phyloP scores from a whole-genome alignment of 2,329 filamentous ascomycete genomes.

The Colletotrichum sp. region DNA sequence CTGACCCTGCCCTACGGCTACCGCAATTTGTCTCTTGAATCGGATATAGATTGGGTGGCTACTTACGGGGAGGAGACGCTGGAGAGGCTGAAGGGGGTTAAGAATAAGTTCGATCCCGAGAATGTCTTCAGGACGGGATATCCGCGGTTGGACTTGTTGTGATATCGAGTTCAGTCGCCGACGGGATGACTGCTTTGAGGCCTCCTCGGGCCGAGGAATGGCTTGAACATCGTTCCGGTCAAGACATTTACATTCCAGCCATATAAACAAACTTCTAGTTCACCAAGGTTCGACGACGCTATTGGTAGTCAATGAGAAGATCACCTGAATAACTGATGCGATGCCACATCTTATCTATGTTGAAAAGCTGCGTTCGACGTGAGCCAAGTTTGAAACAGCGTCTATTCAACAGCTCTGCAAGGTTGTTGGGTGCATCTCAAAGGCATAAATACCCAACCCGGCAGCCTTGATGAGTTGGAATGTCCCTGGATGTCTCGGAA shows the following conservation, averaged over 20 bases:
- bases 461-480: neutral
- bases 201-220: neutral
- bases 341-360: neutral
- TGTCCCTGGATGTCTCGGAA: neutral
- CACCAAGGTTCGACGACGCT: neutral
- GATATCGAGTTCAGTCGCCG: neutral
- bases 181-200: neutral
- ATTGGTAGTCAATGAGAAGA: neutral
- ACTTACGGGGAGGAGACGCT: constrained; percentile 33
- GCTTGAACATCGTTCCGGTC: neutral
- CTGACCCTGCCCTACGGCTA: constrained; percentile 31
- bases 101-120: constrained; percentile 14
- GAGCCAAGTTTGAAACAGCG: neutral
- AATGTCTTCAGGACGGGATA: constrained; percentile 16
- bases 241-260: neutral
- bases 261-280: neutral
- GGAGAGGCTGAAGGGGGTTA: constrained; percentile 10
- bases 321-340: neutral
- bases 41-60: constrained; percentile 26
- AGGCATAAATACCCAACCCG: neutral
- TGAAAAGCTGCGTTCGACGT: neutral
- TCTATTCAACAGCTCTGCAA: neutral
- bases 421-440: neutral
- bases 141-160: neutral
- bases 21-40: neutral